Percentiles rank a stretch among this genome's conserved stretches.
Conservation (phyloP, 208 protist genomes). For the Trypanosoma platydactyli region DNA sequence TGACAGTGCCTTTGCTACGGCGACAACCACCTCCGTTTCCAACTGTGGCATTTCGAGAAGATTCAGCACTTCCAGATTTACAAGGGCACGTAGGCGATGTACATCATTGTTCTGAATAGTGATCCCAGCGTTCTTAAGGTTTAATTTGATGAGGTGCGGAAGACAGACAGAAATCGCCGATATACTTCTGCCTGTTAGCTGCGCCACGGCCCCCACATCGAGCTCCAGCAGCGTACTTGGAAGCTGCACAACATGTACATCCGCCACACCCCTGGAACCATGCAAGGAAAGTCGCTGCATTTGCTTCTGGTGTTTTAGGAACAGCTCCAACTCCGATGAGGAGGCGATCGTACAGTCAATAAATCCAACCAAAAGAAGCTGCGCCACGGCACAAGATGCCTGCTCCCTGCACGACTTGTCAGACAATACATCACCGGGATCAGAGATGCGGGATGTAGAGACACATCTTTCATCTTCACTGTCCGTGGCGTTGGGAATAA, state of each 20-base stretch:
- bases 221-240: slow-evolving; percentile 29
- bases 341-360: slow-evolving; percentile 25
- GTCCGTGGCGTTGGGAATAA: slow-evolving; percentile 7
- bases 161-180: slow-evolving; percentile 12
- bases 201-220: slow-evolving; percentile 27
- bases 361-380: slow-evolving; percentile 30
- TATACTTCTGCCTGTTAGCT: slow-evolving; percentile 25
- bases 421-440: not conserved
- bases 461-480: not conserved
- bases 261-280: slow-evolving; percentile 26
- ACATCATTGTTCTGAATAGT: slow-evolving; percentile 17
- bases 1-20: slow-evolving; percentile 18
- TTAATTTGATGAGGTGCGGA: slow-evolving; percentile 27
- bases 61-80: slow-evolving; percentile 30
- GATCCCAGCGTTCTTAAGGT: slow-evolving; percentile 30
- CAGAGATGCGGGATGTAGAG: not conserved
- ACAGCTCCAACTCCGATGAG: slow-evolving; percentile 22
- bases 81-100: slow-evolving; percentile 17
- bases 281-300: slow-evolving; percentile 31
- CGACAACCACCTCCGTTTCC: slow-evolving; percentile 10
- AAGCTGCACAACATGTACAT: slow-evolving; percentile 17
- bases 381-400: not conserved
- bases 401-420: not conserved
- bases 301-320: slow-evolving; percentile 26
- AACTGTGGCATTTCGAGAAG: slow-evolving; percentile 32